Evolutionary conservation across 345 rosid species (phyloP).

Genomic region (Luvunga scandens): DNA sequence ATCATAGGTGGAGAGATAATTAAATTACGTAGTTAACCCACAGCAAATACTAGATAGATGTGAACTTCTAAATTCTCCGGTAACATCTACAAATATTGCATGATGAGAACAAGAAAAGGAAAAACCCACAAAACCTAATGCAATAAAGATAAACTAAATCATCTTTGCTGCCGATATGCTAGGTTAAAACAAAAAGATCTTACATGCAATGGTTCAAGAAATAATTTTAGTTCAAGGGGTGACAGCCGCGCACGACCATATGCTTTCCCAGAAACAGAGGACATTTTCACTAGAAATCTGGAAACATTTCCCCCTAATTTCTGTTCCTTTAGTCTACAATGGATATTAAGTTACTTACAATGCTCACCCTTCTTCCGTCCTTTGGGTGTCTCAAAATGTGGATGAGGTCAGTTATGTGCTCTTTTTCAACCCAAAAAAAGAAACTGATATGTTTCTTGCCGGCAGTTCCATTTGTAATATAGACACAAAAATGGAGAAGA

Average conservation of each 20-base stretch:
- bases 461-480: neutral
- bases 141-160: neutral
- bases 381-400: neutral
- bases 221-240: neutral
- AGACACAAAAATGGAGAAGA: conserved; percentile 3
- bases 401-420: neutral
- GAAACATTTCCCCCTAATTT: neutral
- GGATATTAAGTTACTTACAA: neutral
- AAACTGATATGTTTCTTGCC: neutral
- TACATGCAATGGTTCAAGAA: no score
- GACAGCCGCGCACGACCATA: neutral
- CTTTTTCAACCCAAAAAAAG: neutral
- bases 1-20: no score
- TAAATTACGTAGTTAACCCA: no score
- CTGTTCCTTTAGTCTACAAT: neutral
- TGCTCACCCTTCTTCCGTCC: neutral
- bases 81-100: neutral
- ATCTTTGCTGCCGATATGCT: neutral
- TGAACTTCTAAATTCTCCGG: neutral
- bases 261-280: neutral
- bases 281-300: neutral
- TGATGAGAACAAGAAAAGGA: neutral
- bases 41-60: neutral
- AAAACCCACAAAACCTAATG: neutral
- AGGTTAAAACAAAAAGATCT: no score